phyloP scores from a whole-genome alignment of 352 stramenopile genomes.

The Pythium aristosporum region DNA sequence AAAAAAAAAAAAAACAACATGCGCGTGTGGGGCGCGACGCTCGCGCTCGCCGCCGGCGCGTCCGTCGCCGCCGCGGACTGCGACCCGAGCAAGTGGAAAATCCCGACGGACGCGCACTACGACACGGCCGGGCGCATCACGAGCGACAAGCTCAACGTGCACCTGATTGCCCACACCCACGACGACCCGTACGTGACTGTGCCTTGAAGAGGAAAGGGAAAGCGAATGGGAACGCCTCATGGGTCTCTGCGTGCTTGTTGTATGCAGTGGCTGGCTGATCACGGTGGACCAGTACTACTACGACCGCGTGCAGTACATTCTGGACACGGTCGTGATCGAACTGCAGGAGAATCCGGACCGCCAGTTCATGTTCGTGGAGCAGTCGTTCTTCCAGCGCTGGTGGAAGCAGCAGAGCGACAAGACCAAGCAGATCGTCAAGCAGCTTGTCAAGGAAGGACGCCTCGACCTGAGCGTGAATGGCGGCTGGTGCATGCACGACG shows the following conservation, averaged over 20 bases:
- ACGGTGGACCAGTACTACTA: slow-evolving; percentile 98
- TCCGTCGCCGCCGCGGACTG: slow-evolving; percentile 28
- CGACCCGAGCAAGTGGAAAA: slow-evolving; percentile 67
- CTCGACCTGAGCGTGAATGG: slow-evolving; percentile 94
- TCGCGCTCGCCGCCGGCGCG: slow-evolving; percentile 6
- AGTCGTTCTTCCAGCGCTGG: slow-evolving; percentile 96
- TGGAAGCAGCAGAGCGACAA: slow-evolving; percentile 88
- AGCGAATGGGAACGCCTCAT: neutral
- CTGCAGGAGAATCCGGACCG: slow-evolving; percentile 88
- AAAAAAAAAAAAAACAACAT: slow-evolving; percentile 15
- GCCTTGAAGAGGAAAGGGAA: neutral
- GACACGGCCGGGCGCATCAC: slow-evolving; percentile 51
- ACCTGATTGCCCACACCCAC: slow-evolving; percentile 96
- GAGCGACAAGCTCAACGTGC: slow-evolving; percentile 91
- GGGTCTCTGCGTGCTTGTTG: slow-evolving; percentile 7
- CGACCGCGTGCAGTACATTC: slow-evolving; percentile 92
- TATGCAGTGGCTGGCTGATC: slow-evolving; percentile 89
- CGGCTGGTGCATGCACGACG: slow-evolving; percentile 99
- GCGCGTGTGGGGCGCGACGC: slow-evolving; percentile 14
- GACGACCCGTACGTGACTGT: slow-evolving; percentile 84
- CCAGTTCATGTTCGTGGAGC: slow-evolving; percentile 95
- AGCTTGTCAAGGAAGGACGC: slow-evolving; percentile 89
- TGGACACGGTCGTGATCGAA: slow-evolving; percentile 91
- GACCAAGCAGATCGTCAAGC: slow-evolving; percentile 72
- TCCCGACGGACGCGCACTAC: slow-evolving; percentile 65